These are phyloP conservation scores for Mucor velutinosus DNA, from an alignment of 371 early-diverging fungal genomes.

Conservation along the genomic window DNA sequence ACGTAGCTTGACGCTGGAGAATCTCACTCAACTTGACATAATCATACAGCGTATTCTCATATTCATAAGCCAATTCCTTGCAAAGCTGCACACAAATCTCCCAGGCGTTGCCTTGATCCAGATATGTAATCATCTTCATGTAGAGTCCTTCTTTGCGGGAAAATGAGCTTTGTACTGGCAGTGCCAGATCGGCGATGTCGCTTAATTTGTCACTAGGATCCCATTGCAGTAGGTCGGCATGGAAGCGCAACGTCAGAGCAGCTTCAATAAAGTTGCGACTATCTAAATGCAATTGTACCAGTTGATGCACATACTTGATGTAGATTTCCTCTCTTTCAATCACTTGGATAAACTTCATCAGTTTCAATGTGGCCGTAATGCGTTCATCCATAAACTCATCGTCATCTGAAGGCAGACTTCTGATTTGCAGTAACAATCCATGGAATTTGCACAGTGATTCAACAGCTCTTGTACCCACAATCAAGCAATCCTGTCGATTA, in stretches of 20 bases:
- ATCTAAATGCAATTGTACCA: slow-evolving; percentile 65
- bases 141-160: slow-evolving; percentile 71
- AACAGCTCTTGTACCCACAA: slow-evolving; percentile 43
- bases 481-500: slow-evolving; percentile 23
- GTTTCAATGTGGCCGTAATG: slow-evolving; percentile 61
- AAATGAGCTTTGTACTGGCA: slow-evolving; percentile 58
- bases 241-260: slow-evolving; percentile 67
- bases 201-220: slow-evolving; percentile 47
- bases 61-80: slow-evolving; percentile 63
- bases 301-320: slow-evolving; percentile 71
- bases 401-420: slow-evolving; percentile 59
- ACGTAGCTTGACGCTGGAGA: slow-evolving; percentile 57
- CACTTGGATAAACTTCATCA: slow-evolving; percentile 67
- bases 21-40: slow-evolving; percentile 61
- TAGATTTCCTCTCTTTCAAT: slow-evolving; percentile 70
- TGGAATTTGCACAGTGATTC: slow-evolving; percentile 59
- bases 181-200: slow-evolving; percentile 56
- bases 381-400: slow-evolving; percentile 70
- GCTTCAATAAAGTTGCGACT: slow-evolving; percentile 70
- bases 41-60: slow-evolving; percentile 57
- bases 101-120: slow-evolving; percentile 72
- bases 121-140: slow-evolving; percentile 58
- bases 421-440: slow-evolving; percentile 57
- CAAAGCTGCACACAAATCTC: slow-evolving; percentile 70
- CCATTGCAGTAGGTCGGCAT: slow-evolving; percentile 74